These are phyloP conservation scores for Rauvolfia tetraphylla DNA, from an alignment of 257 asterid species.

Conservation along the genomic window DNA sequence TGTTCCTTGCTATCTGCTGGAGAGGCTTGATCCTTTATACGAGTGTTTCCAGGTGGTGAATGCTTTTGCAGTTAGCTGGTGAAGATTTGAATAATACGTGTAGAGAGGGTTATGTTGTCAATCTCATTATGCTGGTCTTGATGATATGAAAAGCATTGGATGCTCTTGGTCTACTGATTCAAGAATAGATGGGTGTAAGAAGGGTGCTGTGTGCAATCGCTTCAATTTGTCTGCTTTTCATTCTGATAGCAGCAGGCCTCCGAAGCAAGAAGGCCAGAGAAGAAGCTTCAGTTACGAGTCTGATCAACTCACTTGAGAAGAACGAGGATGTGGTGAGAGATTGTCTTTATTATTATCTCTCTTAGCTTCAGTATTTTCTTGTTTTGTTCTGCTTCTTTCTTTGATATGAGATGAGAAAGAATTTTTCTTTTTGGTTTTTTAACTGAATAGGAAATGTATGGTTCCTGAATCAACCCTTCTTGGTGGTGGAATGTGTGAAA, in stretches of 20 bases:
- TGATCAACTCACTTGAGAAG: constrained; percentile 39
- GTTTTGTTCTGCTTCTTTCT: background rate
- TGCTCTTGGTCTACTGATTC: constrained; percentile 41
- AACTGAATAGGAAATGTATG: background rate
- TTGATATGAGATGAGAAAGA: background rate
- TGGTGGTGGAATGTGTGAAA: background rate
- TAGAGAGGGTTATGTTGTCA: constrained; percentile 17
- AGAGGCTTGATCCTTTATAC: constrained; percentile 34
- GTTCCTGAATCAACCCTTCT: background rate
- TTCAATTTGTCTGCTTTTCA: constrained; percentile 39
- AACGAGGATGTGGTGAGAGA: constrained; percentile 51
- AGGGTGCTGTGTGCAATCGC: constrained; percentile 34
- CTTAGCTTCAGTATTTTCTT: background rate
- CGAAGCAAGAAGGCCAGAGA: constrained; percentile 40
- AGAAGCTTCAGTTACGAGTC: constrained; percentile 39
- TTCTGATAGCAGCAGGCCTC: constrained; percentile 31
- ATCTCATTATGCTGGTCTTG: constrained; percentile 21
- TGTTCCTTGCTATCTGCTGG: constrained; percentile 28
- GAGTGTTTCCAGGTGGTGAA: constrained; percentile 8
- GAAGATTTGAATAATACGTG: constrained; percentile 24
- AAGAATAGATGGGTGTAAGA: constrained; percentile 38
- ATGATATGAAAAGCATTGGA: constrained; percentile 43
- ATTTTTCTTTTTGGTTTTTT: background rate
- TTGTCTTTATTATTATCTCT: constrained; percentile 18
- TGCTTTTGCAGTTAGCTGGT: constrained; percentile 10